Evolutionary conservation across 192 early-diverging fungal genomes (phyloP).

Genomic region (Chytriomyces confervae): DNA sequence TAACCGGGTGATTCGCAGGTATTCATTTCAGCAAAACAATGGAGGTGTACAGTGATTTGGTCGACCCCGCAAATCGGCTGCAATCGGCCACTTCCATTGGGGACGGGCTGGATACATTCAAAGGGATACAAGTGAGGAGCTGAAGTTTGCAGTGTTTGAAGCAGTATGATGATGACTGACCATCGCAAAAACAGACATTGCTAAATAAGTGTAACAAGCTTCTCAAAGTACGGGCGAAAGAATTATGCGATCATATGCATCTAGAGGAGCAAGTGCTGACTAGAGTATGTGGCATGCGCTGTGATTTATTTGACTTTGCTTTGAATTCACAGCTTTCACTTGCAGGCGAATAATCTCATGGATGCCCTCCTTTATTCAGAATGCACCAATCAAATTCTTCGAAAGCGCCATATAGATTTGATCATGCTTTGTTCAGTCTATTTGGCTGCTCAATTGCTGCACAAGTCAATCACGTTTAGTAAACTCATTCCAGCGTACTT

Average conservation of each 20-base stretch:
- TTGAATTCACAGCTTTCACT: neutral
- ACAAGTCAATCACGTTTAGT: neutral
- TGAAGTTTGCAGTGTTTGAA: neutral
- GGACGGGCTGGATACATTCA: neutral
- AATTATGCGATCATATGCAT: slow-evolving; percentile 1
- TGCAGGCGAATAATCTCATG: neutral
- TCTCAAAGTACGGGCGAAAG: neutral
- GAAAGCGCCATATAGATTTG: slow-evolving; percentile 12
- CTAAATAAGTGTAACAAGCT: neutral
- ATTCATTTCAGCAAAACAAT: neutral
- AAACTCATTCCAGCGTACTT: neutral
- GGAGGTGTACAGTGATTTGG: neutral
- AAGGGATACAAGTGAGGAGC: slow-evolving; percentile 13
- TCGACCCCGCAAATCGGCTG: neutral
- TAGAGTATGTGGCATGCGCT: neutral
- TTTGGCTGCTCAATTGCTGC: neutral
- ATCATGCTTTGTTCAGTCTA: slow-evolving; percentile 2
- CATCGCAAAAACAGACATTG: too few species aligned
- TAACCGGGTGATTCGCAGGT: neutral
- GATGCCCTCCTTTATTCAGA: neutral
- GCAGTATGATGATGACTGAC: too few species aligned
- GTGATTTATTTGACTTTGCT: neutral
- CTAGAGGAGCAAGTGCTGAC: neutral
- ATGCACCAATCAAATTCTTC: neutral
- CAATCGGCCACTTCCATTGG: neutral